A percentile compares a stretch with the other conserved stretches of the same genome.
These are phyloP conservation scores for Backusella tuberculispora DNA, from an alignment of 192 early-diverging fungal genomes.

Conservation along the genomic window DNA sequence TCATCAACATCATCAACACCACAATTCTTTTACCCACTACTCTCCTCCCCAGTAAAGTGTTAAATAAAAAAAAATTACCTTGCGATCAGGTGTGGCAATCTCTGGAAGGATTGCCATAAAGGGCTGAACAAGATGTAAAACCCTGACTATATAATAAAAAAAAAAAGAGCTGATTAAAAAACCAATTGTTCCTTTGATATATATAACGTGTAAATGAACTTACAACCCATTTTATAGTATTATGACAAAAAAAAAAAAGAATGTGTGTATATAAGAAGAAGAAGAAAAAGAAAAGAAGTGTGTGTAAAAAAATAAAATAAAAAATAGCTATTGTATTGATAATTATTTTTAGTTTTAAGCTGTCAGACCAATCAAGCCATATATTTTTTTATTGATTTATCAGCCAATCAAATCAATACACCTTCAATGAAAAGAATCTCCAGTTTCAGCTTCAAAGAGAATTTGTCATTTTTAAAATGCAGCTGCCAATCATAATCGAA, in stretches of 20 bases:
- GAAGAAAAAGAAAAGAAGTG: neutral
- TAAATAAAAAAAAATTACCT: constrained; percentile 58
- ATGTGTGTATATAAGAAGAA: neutral
- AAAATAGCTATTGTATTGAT: neutral
- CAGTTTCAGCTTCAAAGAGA: neutral
- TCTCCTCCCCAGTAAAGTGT: too few relatives aligned
- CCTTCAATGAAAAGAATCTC: neutral
- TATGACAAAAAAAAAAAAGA: neutral
- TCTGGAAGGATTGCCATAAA: constrained; percentile 99
- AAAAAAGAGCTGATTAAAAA: neutral
- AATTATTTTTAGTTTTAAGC: neutral
- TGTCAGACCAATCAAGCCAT: neutral
- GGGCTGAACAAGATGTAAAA: constrained; percentile 95
- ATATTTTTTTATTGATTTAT: neutral
- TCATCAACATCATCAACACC: neutral
- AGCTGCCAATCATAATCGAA: neutral
- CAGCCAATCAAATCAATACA: constrained; percentile 13
- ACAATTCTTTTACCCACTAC: too few relatives aligned
- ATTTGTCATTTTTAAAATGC: neutral
- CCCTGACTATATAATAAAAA: constrained; percentile 68
- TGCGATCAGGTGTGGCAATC: constrained; percentile 95
- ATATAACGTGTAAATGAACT: neutral
- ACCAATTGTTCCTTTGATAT: neutral
- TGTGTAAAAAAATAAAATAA: neutral
- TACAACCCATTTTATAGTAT: constrained; percentile 13